Base-by-base conservation (phyloP, 192 early-diverging fungal species). In the Entomortierella lignicola region DNA sequence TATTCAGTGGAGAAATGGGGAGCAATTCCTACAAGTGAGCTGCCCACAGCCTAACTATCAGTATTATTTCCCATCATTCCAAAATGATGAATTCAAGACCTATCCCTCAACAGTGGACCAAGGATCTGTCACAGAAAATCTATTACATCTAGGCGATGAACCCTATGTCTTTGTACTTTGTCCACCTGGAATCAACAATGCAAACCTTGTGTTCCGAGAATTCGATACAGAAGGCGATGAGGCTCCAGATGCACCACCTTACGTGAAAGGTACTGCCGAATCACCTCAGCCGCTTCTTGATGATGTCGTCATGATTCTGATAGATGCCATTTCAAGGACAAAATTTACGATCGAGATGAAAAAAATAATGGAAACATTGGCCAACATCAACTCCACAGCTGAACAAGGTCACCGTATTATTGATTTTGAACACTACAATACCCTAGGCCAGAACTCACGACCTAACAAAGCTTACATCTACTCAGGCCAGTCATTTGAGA, bases 381-480 rank as follows among this genome's bases (percentile, higher is more conserved):
- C 39, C 4, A 42, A 51, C 1, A 50, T 59, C 50, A 69, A 69
- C 44, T 25, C 62, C 8, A 59, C 63, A 51, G 34, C 53, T 11
- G 41, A 13, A n/a, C 30, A 52, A 2, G 66, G 65, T 8, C 66
- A 81, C 26, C 31, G 61, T 20, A 69, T 72, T 48, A 72, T 68
- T 54, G 69, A 71, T 27, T 81, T 81, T 56, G 61, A 72, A 8
- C 79, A 72, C 23, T 72, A 68, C 44, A 81, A 81, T 31, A 70
- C 72, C 25, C 69, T 81, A 0, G 79, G 79, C 15, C 65, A 69
- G 21, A 81, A 81, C 41, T 81, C 79, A 13, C 80, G 71, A 13
- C 80, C 80, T 2, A 82, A 82, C 63, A 82, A 82, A 39, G 80
- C 80, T 15, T 82, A 54, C 44, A 73, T 74, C 29, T 82, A 82